A percentile compares a stretch with the other conserved stretches of the same genome.
phyloP scores from a whole-genome alignment of 2,329 filamentous ascomycete genomes.

The Ramularia endophylla region DNA sequence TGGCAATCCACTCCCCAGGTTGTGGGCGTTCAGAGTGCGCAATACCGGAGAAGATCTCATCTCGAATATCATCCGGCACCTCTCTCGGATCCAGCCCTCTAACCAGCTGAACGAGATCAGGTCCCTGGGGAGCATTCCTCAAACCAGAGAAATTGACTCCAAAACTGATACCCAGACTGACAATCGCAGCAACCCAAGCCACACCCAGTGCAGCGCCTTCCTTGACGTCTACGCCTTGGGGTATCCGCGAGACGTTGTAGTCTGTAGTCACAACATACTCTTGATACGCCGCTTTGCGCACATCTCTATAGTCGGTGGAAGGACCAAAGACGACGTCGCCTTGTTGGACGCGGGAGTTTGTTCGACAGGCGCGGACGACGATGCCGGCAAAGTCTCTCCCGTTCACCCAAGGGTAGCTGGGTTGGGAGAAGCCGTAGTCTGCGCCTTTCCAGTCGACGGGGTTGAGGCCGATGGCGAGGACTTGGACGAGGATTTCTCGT shows the following conservation, averaged over 20 bases:
- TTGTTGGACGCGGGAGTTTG: slow-evolving; percentile 45
- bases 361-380: slow-evolving; percentile 46
- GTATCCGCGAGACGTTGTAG: slow-evolving; percentile 60
- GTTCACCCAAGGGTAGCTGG: slow-evolving; percentile 61
- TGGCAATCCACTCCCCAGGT: slow-evolving; percentile 62
- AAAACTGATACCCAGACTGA: slow-evolving; percentile 63
- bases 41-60: slow-evolving; percentile 58
- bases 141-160: slow-evolving; percentile 58
- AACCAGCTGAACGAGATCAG: slow-evolving; percentile 53
- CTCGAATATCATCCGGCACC: slow-evolving; percentile 56
- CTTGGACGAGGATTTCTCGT: slow-evolving; percentile 57
- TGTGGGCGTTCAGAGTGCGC: slow-evolving; percentile 47
- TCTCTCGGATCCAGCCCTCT: slow-evolving; percentile 39
- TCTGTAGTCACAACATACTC: slow-evolving; percentile 60
- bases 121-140: slow-evolving; percentile 41
- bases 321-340: slow-evolving; percentile 59
- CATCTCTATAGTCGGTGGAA: slow-evolving; percentile 68
- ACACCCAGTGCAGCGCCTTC: slow-evolving; percentile 61
- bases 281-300: slow-evolving; percentile 66
- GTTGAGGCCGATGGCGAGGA: slow-evolving; percentile 63
- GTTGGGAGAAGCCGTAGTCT: slow-evolving; percentile 66
- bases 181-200: slow-evolving; percentile 62
- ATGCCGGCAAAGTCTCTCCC: slow-evolving; percentile 64
- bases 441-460: slow-evolving; percentile 70
- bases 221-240: slow-evolving; percentile 46